These are phyloP conservation scores for Mucor sp. DNA, from an alignment of 371 early-diverging fungal genomes.

Conservation along the genomic window DNA sequence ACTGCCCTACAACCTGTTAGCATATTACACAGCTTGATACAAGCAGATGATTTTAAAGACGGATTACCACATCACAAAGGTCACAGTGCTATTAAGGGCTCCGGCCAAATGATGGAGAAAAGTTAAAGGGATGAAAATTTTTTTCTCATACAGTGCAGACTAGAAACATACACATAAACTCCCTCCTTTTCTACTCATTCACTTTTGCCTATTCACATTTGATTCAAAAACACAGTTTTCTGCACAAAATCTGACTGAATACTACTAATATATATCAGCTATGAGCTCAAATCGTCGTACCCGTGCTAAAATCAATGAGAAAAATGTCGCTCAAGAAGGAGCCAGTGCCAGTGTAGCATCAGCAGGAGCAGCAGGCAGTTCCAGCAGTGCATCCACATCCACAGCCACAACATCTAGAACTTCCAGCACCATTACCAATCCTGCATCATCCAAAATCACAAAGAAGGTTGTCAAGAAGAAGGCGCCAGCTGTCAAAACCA, in stretches of 20 bases:
- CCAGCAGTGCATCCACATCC: slow-evolving; percentile 22
- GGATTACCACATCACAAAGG: neutral
- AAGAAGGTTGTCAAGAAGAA: slow-evolving; percentile 34
- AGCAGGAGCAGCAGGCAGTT: slow-evolving; percentile 7
- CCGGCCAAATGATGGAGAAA: neutral
- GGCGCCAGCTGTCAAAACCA: slow-evolving; percentile 27
- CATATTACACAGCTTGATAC: neutral
- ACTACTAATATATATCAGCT: neutral
- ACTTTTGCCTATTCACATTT: neutral
- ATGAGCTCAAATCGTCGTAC: slow-evolving; percentile 43
- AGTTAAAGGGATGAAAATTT: neutral
- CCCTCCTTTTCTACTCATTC: neutral
- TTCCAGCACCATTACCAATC: neutral
- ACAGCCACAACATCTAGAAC: slow-evolving; percentile 25
- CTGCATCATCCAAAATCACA: neutral
- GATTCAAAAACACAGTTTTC: neutral
- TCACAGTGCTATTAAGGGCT: neutral
- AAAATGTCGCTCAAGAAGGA: neutral
- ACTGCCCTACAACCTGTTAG: neutral
- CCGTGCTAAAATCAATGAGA: slow-evolving; percentile 17
- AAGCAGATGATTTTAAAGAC: neutral
- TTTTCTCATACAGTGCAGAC: neutral
- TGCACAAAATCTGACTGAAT: neutral
- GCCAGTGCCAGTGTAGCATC: slow-evolving; percentile 6
- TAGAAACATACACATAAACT: neutral